These are phyloP conservation scores for Erodium trifolium DNA, from an alignment of 441 rosid species.

Conservation along the genomic window DNA sequence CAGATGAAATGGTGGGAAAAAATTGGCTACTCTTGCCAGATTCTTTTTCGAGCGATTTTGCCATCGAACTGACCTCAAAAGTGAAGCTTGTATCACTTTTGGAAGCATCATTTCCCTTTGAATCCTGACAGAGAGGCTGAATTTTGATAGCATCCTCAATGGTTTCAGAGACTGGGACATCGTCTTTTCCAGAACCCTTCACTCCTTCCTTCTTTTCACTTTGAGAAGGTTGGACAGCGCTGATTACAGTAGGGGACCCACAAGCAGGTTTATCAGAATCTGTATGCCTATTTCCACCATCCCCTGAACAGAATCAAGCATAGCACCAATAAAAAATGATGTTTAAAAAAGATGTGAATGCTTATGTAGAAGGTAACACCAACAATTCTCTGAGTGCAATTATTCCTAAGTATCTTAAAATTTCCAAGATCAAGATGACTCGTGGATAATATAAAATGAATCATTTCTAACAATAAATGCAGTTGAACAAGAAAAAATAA, in stretches of 20 bases:
- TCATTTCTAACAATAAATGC: background rate
- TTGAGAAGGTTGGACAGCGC: conserved; percentile 35
- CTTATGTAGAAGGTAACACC: background rate
- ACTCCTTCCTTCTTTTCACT: conserved; percentile 30
- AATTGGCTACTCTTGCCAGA: conserved; percentile 38
- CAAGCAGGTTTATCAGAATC: conserved; percentile 35
- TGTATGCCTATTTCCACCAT: conserved; percentile 26
- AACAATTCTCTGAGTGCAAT: background rate
- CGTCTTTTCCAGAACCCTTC: background rate
- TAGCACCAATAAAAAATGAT: background rate
- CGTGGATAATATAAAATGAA: background rate
- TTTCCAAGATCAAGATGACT: too few relatives aligned
- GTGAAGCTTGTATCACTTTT: conserved; percentile 50
- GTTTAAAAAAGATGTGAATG: background rate
- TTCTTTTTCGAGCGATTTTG: conserved; percentile 27
- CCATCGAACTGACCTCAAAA: conserved; percentile 39
- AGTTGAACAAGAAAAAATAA: background rate
- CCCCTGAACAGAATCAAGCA: conserved; percentile 21
- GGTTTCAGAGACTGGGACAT: too few relatives aligned
- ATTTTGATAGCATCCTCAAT: too few relatives aligned
- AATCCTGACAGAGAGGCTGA: conserved; percentile 16
- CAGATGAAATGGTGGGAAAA: conserved; percentile 29
- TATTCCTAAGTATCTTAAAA: background rate
- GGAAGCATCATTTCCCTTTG: conserved; percentile 32
- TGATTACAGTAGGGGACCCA: conserved; percentile 37